Evolutionary conservation across 2,329 filamentous ascomycete genomes (phyloP), one percentile per base, ranked within the genome.

Genomic region (Cytospora leucostoma): DNA sequence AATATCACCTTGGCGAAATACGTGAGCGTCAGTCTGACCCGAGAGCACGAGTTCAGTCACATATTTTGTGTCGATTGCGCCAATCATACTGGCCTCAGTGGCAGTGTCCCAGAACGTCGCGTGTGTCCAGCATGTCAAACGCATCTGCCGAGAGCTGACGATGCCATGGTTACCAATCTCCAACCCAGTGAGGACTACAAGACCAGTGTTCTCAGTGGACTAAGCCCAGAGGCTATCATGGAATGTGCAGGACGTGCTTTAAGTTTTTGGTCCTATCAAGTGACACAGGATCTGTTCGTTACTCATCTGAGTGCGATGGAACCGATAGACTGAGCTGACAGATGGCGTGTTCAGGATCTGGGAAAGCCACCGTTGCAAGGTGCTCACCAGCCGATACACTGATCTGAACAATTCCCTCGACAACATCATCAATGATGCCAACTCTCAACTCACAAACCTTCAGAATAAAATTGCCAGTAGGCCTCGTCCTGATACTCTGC

Each of bases 141-240:
- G 2, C 80, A 81, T 10, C 82, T 97, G 2, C 77, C 79, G 8
- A 90, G 88, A 66, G 86, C 86, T 0, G 90, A 96, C 69, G 92
- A 96, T 77, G 90, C 88, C 4, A 86, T 90, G 11, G 80, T 88
- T 21, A 84, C 88, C 1, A 83, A 87, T 35, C 80, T 97, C 49
- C 90, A 88, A 65, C 92, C 92, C 0, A 88, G 87, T 0, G 93
- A 97, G 70, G 92, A 96, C 68, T 96, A 95, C 80, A 96, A 96
- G 75, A 92, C 91, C 0, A 93, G 88, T 65, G 85, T 96, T 0
- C 80, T 97, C 12, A 92, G 91, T 71, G 94, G 94, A 0, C 78
- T 97, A 1, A 91, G 87, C 65, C 94, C 94, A 0, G 88, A 83
- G 38, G 82, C 88, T 35, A 90, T 97, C 67, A 92, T 96, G 83